Percentiles rank a stretch among this genome's conserved stretches.
Evolutionary conservation across 306 rosid genomes (phyloP).

Genomic region (Lathyrus sativus): DNA sequence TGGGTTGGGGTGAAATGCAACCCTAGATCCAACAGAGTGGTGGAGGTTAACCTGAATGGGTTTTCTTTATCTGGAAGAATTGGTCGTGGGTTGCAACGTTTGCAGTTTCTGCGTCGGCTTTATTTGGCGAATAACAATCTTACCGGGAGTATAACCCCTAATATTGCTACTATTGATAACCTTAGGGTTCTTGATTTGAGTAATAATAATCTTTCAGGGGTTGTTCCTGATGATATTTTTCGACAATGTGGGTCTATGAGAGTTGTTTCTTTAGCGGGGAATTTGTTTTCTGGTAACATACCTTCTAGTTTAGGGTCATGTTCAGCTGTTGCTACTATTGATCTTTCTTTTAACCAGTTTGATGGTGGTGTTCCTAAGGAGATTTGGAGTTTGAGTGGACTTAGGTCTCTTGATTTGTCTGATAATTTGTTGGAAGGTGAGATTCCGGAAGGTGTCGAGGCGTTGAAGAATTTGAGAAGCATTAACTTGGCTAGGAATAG

Average conservation of each 20-base stretch:
- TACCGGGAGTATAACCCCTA: conserved; percentile 68
- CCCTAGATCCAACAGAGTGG: conserved; percentile 89
- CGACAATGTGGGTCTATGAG: conserved; percentile 94
- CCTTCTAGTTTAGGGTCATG: conserved; percentile 75
- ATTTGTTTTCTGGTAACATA: conserved; percentile 69
- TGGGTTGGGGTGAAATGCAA: conserved; percentile 88
- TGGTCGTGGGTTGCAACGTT: conserved; percentile 76
- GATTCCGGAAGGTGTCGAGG: conserved; percentile 58
- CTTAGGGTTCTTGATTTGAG: conserved; percentile 84
- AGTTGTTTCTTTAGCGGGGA: conserved; percentile 62
- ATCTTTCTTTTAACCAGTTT: conserved; percentile 73
- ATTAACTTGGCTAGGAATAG: conserved; percentile 65
- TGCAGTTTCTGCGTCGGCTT: conserved; percentile 71
- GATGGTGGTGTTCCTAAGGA: conserved; percentile 68
- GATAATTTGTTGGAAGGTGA: conserved; percentile 73
- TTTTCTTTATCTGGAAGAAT: conserved; percentile 79
- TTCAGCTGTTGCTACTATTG: conserved; percentile 60
- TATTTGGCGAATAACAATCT: conserved; percentile 77
- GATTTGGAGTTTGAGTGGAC: conserved; percentile 77
- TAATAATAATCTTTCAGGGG: conserved; percentile 69
- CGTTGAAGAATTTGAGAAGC: conserved; percentile 67
- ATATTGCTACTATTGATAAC: conserved; percentile 62
- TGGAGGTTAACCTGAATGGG: conserved; percentile 79
- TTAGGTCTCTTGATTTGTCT: conserved; percentile 79
- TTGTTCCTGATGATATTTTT: conserved; percentile 70